Percentiles rank a stretch among this genome's conserved stretches.
phyloP scores from a whole-genome alignment of 306 rosid genomes.

The Citrullus mucosospermus region DNA sequence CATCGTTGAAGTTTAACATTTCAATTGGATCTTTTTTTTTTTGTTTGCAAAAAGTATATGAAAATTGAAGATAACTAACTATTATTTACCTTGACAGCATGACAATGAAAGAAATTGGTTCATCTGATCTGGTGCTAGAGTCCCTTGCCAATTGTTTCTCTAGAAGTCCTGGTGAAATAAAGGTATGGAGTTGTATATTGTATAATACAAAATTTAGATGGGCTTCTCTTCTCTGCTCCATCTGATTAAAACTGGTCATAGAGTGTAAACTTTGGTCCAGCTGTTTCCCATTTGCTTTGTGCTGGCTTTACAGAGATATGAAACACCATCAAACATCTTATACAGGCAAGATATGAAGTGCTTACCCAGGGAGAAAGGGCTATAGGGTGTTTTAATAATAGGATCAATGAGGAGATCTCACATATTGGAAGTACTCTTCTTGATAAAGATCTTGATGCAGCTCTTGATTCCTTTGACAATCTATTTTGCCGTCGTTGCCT shows the following conservation, averaged over 20 bases:
- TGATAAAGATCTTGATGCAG: constrained; percentile 94
- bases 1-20: background rate
- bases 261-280: constrained; percentile 73
- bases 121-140: constrained; percentile 60
- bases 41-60: background rate
- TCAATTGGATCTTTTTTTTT: background rate
- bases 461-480: constrained; percentile 95
- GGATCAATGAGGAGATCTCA: constrained; percentile 36
- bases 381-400: constrained; percentile 36
- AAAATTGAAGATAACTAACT: constrained; percentile 11
- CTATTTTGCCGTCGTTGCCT: constrained; percentile 96
- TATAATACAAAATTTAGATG: background rate
- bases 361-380: constrained; percentile 42
- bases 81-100: constrained; percentile 40
- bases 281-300: constrained; percentile 82
- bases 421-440: constrained; percentile 48
- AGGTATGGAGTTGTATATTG: constrained; percentile 32
- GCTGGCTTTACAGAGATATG: constrained; percentile 97
- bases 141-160: constrained; percentile 68
- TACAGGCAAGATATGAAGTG: constrained; percentile 89
- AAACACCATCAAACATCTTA: constrained; percentile 85
- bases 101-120: constrained; percentile 66
- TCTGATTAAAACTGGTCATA: constrained; percentile 49
- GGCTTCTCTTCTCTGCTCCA: constrained; percentile 17
- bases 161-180: constrained; percentile 59